Conservation (phyloP, 768 basidiomycete species). For the Lactarius pseudohatsudake region DNA sequence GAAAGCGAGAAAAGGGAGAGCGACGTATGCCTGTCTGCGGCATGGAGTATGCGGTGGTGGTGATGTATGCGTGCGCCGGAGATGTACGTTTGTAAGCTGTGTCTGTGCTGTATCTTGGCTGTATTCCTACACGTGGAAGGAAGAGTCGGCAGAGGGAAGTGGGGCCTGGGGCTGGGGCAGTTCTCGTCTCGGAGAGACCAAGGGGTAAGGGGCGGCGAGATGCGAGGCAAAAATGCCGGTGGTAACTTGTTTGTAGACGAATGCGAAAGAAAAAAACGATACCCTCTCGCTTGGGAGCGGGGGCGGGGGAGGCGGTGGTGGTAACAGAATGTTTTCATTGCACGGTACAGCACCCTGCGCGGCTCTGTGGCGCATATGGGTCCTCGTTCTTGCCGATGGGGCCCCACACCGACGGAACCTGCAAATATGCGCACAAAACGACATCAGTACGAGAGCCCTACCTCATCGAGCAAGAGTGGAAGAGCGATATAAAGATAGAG, state of each 20-base stretch:
- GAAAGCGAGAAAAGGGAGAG: neutral
- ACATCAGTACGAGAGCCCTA: constrained; percentile 25
- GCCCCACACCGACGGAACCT: constrained; percentile 98
- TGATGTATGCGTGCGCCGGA: neutral
- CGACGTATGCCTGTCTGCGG: neutral
- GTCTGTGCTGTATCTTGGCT: neutral
- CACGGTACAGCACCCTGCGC: constrained; percentile 22
- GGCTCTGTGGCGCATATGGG: constrained; percentile 71
- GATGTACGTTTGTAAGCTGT: neutral
- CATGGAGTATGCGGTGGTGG: neutral
- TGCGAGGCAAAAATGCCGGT: neutral
- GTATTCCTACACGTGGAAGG: neutral
- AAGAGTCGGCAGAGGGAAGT: neutral
- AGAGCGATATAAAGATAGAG: neutral
- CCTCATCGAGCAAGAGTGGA: neutral
- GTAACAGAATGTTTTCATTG: constrained; percentile 17
- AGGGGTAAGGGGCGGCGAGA: neutral
- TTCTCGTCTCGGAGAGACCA: neutral
- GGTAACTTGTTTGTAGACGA: neutral
- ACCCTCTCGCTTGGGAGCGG: neutral
- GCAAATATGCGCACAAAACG: constrained; percentile 16
- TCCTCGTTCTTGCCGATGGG: constrained; percentile 90
- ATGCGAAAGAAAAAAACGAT: neutral
- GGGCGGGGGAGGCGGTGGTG: neutral
- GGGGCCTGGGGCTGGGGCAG: neutral